Base-by-base conservation (phyloP, 1,284 basidiomycete genomes). In the Sanghuangporus sanghuang region DNA sequence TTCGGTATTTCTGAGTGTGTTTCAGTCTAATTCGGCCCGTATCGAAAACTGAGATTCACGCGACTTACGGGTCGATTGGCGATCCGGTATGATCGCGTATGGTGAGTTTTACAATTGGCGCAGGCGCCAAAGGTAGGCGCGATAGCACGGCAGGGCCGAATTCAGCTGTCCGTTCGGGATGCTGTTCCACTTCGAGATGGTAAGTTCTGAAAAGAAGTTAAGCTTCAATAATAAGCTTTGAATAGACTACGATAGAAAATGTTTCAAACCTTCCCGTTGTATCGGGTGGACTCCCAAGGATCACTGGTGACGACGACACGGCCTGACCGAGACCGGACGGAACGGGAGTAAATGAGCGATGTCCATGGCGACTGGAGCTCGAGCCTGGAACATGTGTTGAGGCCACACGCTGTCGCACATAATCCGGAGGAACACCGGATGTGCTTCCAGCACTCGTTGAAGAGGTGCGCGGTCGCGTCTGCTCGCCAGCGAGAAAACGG, bases 101-200 rank as follows among this genome's bases (percentile, higher is more conserved):
- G 57, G 85, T 86, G 60, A 95, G 81, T 69, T 87, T 88, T 27
- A 89, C 88, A 65, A 95, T 84, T 46, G 92, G 79, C 9, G 93
- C 89, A 50, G 93, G 93, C 14, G 89, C 85, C 60, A 95, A 77
- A 4, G 93, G 91, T 50, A 95, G 76, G 57, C 93, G 86, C 61
- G 91, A 93, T 60, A 95, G 80, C 59, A 81, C 85, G 21, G 84
- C 82, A 56, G 81, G 77, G 50, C 89, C 86, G 76, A 93, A 94
- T 72, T 92, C 91, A 55, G 93, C 90, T 44, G 90, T 86, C 65
- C 82, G 81, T 67, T 84, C 79, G 21, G 93, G 93, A 64, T 93
- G 86, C 71, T 95, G 93, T 48, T 94, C 81, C 64, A 93, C 83
- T 71, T 90, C 85, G 9, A 93, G 82, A 57, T 85, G 81, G 72